Percentiles rank a stretch among this genome's conserved stretches.
Conservation (phyloP, 208 protist genomes). For the Crithidia expoeki region DNA sequence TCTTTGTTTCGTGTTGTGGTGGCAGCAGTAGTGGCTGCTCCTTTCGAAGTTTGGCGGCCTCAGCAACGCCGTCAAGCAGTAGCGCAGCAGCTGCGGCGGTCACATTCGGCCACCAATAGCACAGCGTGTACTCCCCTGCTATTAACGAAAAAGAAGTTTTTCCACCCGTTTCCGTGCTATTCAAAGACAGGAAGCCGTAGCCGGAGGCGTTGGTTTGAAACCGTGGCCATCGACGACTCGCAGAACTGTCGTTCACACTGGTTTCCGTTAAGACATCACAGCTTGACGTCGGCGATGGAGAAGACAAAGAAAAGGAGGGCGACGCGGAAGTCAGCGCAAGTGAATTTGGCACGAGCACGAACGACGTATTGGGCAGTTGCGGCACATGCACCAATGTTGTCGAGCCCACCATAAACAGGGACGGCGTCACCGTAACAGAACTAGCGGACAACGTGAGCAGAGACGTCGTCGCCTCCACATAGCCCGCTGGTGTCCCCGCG, state of each 20-base stretch:
- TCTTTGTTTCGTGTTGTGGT: too few relatives aligned
- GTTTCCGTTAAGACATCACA: not conserved
- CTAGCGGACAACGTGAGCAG: conserved; percentile 6
- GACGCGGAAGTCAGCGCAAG: not conserved
- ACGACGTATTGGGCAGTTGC: conserved; percentile 6
- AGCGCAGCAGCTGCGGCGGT: not conserved
- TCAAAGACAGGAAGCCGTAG: not conserved
- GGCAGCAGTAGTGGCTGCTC: not conserved
- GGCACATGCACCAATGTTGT: not conserved
- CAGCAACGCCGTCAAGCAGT: not conserved
- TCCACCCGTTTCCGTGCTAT: not conserved
- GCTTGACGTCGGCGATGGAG: not conserved
- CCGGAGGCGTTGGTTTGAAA: conserved; percentile 4
- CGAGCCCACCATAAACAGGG: not conserved
- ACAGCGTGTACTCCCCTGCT: conserved; percentile 18
- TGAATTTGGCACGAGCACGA: not conserved
- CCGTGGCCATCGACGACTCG: not conserved
- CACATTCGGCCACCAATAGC: conserved; percentile 20
- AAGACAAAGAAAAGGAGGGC: not conserved
- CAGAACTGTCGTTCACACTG: not conserved
- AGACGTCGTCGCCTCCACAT: conserved; percentile 6
- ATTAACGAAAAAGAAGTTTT: not conserved
- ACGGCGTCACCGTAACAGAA: conserved; percentile 14
- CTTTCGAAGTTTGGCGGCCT: too few relatives aligned
- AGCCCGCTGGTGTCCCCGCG: conserved; percentile 29